Percentiles rank a stretch among this genome's conserved stretches.
Evolutionary conservation across 768 basidiomycete species (phyloP).

Genomic region (Agrocybe pediades): DNA sequence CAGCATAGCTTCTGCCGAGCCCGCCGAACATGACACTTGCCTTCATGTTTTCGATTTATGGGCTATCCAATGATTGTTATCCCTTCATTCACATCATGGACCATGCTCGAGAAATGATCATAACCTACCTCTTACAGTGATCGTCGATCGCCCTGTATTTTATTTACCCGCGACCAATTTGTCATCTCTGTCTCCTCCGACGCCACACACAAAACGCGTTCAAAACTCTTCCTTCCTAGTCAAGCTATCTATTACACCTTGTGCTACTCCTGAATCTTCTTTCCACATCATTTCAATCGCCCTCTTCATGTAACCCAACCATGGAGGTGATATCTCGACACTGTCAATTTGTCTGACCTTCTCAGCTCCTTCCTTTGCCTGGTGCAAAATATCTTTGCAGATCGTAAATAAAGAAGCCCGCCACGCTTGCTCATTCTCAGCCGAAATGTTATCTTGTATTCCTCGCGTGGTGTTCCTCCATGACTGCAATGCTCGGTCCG

Average conservation of each 20-base stretch:
- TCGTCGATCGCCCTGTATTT: too few species aligned
- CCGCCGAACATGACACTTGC: too few species aligned
- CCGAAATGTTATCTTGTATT: constrained; percentile 43
- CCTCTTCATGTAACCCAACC: constrained; percentile 11
- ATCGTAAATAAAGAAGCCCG: constrained; percentile 36
- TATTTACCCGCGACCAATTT: too few species aligned
- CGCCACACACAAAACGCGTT: too few species aligned
- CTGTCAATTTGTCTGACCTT: constrained; percentile 2
- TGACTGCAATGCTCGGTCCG: constrained; percentile 31
- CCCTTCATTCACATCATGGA: too few species aligned
- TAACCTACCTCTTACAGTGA: too few species aligned
- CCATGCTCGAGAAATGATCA: too few species aligned
- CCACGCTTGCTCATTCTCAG: constrained; percentile 53
- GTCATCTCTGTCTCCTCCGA: too few species aligned
- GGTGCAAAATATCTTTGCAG: constrained; percentile 31
- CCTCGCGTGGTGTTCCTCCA: constrained; percentile 63
- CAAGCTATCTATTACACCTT: constrained; percentile 47
- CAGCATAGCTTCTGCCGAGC: neutral
- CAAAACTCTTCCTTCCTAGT: constrained; percentile 51
- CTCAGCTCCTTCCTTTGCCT: constrained; percentile 15
- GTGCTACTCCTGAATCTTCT: constrained; percentile 59
- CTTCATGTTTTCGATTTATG: too few species aligned
- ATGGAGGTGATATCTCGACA: neutral
- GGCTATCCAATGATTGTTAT: too few species aligned
- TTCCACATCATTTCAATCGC: constrained; percentile 54